Evolutionary conservation across 371 early-diverging fungal species (phyloP).

Genomic region (Zychaea mexicana): DNA sequence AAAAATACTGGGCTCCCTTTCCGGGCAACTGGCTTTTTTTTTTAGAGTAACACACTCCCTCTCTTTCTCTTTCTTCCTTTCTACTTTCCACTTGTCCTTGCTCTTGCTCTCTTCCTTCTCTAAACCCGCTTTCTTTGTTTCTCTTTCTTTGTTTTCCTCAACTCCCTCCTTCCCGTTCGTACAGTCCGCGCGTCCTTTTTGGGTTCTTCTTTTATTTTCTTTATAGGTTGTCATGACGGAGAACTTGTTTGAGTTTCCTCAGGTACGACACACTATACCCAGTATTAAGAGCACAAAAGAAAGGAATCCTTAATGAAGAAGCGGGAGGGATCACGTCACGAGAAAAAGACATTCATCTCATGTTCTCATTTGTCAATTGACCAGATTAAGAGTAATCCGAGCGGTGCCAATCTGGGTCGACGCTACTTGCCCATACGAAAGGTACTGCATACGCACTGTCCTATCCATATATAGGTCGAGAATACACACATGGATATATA

Average conservation of each 20-base stretch:
- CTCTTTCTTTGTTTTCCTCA: slow-evolving; percentile 6
- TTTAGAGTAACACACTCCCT: slow-evolving; percentile 19
- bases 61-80: slow-evolving; percentile 9
- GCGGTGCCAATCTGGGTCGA: not conserved
- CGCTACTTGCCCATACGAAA: slow-evolving; percentile 2
- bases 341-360: not conserved
- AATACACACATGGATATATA: not conserved
- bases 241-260: slow-evolving; percentile 8
- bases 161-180: not conserved
- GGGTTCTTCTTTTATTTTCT: not conserved
- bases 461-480: not conserved
- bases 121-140: slow-evolving; percentile 7
- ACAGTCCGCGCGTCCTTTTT: slow-evolving; percentile 26
- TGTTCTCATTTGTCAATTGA: not conserved
- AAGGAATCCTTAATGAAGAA: not conserved
- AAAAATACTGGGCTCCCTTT: not conserved
- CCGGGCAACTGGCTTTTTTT: slow-evolving; percentile 9
- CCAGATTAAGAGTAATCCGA: not conserved
- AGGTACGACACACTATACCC: not conserved
- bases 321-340: not conserved
- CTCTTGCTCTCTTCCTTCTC: not conserved
- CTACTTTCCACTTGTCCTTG: not conserved
- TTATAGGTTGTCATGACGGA: slow-evolving; percentile 5
- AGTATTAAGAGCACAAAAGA: not conserved
- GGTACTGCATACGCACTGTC: not conserved